Conservation (phyloP, 345 rosid genomes). For the Hypericum perforatum region DNA sequence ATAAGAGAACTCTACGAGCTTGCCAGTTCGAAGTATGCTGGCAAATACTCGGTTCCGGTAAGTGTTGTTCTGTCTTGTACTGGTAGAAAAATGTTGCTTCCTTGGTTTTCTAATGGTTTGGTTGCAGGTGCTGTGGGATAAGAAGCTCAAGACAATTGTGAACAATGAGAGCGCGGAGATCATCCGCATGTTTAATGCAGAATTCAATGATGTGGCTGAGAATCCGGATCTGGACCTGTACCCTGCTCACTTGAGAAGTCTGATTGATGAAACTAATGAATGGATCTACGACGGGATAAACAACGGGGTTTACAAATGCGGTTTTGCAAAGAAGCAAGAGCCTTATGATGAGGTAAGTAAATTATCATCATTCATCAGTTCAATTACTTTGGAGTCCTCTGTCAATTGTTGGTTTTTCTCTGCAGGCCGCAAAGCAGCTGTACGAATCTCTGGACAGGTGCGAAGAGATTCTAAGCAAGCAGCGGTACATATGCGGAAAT, state of each 20-base stretch:
- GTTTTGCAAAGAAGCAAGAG: slow-evolving; percentile 40
- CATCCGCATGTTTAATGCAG: slow-evolving; percentile 39
- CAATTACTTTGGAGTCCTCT: background rate
- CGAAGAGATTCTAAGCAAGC: slow-evolving; percentile 58
- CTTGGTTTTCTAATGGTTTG: slow-evolving; percentile 5
- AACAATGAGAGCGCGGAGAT: slow-evolving; percentile 43
- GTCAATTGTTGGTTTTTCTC: background rate
- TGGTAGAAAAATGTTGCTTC: slow-evolving; percentile 10
- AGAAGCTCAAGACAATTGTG: slow-evolving; percentile 42
- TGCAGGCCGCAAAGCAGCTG: slow-evolving; percentile 59
- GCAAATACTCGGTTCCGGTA: slow-evolving; percentile 87
- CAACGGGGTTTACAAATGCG: slow-evolving; percentile 44
- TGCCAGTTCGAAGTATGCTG: slow-evolving; percentile 63
- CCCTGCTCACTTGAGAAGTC: slow-evolving; percentile 23
- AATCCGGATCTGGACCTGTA: slow-evolving; percentile 38
- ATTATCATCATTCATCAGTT: background rate
- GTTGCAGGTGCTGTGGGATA: slow-evolving; percentile 43
- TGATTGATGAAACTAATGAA: slow-evolving; percentile 32
- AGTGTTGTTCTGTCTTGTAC: slow-evolving; percentile 16
- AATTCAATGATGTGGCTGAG: slow-evolving; percentile 39
- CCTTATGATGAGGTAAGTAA: slow-evolving; percentile 44
- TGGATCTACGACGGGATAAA: slow-evolving; percentile 33
- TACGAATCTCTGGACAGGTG: slow-evolving; percentile 69
- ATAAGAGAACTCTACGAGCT: slow-evolving; percentile 71
- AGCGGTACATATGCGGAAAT: slow-evolving; percentile 64